Conservation (phyloP, 495 filamentous ascomycete species). For the Paragyromitra xinjiangensis region DNA sequence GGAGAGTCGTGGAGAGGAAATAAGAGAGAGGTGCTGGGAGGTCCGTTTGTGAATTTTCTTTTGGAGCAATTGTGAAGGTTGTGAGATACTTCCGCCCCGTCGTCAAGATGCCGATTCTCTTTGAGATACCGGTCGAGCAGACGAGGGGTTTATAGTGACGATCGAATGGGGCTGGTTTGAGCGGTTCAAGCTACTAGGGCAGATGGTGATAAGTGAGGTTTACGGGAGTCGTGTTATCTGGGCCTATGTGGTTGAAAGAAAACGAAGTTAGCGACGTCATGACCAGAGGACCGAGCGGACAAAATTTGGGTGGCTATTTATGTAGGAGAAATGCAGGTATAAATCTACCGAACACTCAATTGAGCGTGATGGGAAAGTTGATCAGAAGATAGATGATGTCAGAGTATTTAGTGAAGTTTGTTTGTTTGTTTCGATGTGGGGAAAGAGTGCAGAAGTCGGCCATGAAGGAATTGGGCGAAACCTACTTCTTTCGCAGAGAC, state of each 20-base stretch:
- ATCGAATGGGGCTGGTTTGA: slow-evolving; percentile 49
- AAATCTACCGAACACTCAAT: slow-evolving; percentile 2
- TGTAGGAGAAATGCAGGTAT: neutral
- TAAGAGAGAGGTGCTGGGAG: slow-evolving; percentile 81
- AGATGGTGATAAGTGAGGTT: slow-evolving; percentile 34
- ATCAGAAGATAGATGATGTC: neutral
- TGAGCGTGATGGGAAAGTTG: neutral
- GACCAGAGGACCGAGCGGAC: neutral
- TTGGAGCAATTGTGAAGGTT: slow-evolving; percentile 71
- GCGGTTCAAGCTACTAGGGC: slow-evolving; percentile 35
- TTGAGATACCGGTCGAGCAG: slow-evolving; percentile 85
- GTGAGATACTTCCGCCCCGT: slow-evolving; percentile 55
- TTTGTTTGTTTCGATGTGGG: neutral
- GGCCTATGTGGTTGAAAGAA: slow-evolving; percentile 67
- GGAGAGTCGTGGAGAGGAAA: slow-evolving; percentile 86
- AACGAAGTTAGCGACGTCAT: slow-evolving; percentile 43
- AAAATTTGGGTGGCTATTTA: neutral
- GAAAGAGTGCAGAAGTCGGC: slow-evolving; percentile 3
- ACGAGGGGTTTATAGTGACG: slow-evolving; percentile 77
- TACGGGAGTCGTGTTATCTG: slow-evolving; percentile 77
- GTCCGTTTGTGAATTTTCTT: slow-evolving; percentile 70
- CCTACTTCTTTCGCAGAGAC: slow-evolving; percentile 94
- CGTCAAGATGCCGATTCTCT: slow-evolving; percentile 82
- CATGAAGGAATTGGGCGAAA: slow-evolving; percentile 45
- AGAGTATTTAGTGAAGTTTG: neutral